A percentile compares a stretch with the other conserved stretches of the same genome.
phyloP scores from a whole-genome alignment of 768 basidiomycete species.

The Leccinum olivaceopallidum region DNA sequence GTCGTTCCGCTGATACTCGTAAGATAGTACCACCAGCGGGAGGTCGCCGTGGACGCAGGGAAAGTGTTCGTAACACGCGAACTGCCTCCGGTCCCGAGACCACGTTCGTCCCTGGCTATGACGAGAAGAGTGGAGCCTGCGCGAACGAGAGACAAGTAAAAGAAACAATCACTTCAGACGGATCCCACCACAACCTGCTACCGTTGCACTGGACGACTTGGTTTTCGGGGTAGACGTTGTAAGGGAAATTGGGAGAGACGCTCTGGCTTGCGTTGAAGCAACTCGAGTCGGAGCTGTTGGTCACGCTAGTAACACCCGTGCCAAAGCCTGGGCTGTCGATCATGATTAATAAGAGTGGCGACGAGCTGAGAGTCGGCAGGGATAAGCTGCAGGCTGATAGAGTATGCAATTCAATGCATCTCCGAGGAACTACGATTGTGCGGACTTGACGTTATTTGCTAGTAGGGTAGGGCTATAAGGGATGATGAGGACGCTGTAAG shows the following conservation, averaged over 20 bases:
- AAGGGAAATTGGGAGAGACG: slow-evolving; percentile 43
- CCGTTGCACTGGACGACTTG: slow-evolving; percentile 62
- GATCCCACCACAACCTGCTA: slow-evolving; percentile 42
- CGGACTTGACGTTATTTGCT: no score
- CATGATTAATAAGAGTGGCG: slow-evolving; percentile 20
- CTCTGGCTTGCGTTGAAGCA: slow-evolving; percentile 53
- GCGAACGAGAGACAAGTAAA: slow-evolving; percentile 36
- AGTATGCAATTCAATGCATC: no score
- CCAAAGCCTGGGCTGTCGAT: slow-evolving; percentile 64
- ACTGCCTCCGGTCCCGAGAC: no score
- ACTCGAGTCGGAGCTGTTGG: slow-evolving; percentile 46
- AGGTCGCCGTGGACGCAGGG: slow-evolving; percentile 70
- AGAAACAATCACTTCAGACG: slow-evolving; percentile 39
- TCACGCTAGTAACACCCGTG: slow-evolving; percentile 61
- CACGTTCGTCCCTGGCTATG: no score
- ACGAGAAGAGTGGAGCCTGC: slow-evolving; percentile 61
- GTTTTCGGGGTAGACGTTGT: slow-evolving; percentile 59
- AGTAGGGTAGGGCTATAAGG: no score
- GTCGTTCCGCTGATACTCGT: slow-evolving; percentile 44
- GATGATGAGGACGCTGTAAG: no score
- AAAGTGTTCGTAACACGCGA: slow-evolving; percentile 34
- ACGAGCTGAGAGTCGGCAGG: no score
- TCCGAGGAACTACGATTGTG: no score
- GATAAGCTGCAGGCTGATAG: no score
- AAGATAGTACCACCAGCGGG: slow-evolving; percentile 73